Evolutionary conservation across 1,284 basidiomycete genomes (phyloP).

Genomic region (Puccinia polysora): DNA sequence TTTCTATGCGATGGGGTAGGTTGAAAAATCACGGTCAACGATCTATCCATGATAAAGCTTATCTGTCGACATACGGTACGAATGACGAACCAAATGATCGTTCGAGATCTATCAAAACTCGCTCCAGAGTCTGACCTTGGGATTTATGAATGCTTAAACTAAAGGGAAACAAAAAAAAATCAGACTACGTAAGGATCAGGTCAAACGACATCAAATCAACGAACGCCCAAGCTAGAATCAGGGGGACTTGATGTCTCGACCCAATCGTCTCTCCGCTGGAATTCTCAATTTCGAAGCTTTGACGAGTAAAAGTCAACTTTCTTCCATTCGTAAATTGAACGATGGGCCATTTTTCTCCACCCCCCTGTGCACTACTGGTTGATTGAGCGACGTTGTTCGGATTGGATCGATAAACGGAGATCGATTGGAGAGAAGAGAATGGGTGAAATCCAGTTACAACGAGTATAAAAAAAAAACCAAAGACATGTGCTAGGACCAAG

Average conservation of each 20-base stretch:
- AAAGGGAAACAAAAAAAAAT: conserved; percentile 51
- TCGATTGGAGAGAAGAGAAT: no score
- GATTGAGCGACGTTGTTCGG: no score
- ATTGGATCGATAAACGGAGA: no score
- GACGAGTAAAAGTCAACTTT: conserved; percentile 47
- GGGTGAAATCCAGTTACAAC: neutral
- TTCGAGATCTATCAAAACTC: conserved; percentile 66
- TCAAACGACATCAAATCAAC: neutral
- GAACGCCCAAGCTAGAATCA: conserved; percentile 43
- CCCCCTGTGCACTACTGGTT: no score
- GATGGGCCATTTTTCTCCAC: conserved; percentile 46
- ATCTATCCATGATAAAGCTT: no score
- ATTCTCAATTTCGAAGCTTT: conserved; percentile 50
- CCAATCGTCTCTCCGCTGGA: conserved; percentile 52
- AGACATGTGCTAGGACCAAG: no score
- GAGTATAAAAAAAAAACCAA: neutral
- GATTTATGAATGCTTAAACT: conserved; percentile 88
- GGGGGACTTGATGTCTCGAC: conserved; percentile 18
- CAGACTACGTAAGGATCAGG: no score
- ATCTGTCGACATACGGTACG: no score
- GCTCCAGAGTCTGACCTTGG: conserved; percentile 62
- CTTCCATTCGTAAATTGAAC: conserved; percentile 50
- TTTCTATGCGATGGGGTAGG: no score
- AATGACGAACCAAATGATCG: conserved; percentile 62
- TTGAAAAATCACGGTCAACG: no score